These are phyloP conservation scores for Hanseniaspora thailandica DNA, from an alignment of 805 yeast genomes.

Conservation along the genomic window DNA sequence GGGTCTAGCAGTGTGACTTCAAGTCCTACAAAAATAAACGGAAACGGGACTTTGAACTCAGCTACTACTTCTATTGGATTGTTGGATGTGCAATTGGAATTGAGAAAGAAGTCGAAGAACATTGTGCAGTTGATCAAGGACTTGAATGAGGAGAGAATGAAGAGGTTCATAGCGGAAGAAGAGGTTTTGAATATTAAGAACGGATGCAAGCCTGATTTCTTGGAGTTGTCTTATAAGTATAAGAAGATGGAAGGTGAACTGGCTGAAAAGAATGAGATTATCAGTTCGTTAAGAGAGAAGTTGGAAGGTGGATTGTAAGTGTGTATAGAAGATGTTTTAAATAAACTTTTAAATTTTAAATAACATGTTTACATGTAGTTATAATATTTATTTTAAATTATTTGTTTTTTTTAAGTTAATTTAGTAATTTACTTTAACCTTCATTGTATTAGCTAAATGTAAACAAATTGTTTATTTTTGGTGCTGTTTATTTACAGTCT, in stretches of 20 bases:
- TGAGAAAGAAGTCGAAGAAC: constrained; percentile 32
- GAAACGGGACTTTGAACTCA: constrained; percentile 13
- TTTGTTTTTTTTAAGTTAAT: too few species aligned
- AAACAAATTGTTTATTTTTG: too few species aligned
- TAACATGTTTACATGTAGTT: too few species aligned
- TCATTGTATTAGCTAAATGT: too few species aligned
- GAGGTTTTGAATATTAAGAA: constrained; percentile 47
- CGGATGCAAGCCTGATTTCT: constrained; percentile 41
- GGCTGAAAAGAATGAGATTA: constrained; percentile 39
- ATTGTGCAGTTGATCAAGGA: constrained; percentile 45
- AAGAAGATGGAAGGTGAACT: constrained; percentile 40
- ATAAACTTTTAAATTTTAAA: too few species aligned
- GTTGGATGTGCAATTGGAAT: constrained; percentile 25
- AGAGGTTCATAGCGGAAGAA: constrained; percentile 61
- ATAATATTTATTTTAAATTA: neutral
- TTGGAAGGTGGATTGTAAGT: constrained; percentile 17
- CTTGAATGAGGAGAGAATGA: constrained; percentile 51
- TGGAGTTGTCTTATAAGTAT: constrained; percentile 47
- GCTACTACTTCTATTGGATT: neutral
- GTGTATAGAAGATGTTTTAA: neutral
- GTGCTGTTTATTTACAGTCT: too few species aligned
- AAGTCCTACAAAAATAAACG: constrained; percentile 7
- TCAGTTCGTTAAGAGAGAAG: constrained; percentile 27
- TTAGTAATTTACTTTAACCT: too few species aligned
- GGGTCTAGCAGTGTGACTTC: neutral